Conservation (phyloP, 176 grass and related monocot species). For the Paspalum notatum region DNA sequence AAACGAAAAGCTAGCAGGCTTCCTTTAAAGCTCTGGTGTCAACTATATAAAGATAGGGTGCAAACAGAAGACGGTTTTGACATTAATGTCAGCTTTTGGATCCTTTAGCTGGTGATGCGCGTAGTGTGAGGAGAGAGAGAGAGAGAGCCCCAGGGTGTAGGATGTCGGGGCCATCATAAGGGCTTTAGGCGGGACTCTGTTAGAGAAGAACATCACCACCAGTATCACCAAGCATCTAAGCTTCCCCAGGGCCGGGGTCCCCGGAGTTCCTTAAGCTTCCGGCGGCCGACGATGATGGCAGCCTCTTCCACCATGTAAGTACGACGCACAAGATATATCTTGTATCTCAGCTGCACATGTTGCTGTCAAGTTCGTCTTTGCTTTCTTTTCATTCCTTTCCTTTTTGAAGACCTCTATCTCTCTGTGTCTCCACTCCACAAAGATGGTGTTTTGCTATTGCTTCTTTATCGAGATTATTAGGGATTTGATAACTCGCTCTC, state of each 20-base stretch:
- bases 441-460: constrained; percentile 2
- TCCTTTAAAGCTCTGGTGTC: constrained; percentile 43
- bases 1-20: constrained; percentile 48
- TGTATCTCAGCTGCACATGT: neutral
- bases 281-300: constrained; percentile 21
- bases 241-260: constrained; percentile 13
- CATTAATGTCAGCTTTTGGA: constrained; percentile 60
- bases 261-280: neutral
- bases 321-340: neutral
- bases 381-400: neutral
- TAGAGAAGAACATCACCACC: constrained; percentile 32
- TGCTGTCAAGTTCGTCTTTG: neutral
- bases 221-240: constrained; percentile 12
- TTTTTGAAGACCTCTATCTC: neutral
- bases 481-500: constrained; percentile 22
- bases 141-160: neutral
- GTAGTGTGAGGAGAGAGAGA: constrained; percentile 41
- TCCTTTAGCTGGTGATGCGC: constrained; percentile 33
- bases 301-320: constrained; percentile 61
- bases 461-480: constrained; percentile 14
- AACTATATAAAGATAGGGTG: constrained; percentile 48
- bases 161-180: constrained; percentile 58
- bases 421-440: neutral
- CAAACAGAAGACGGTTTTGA: constrained; percentile 59
- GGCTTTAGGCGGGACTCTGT: constrained; percentile 39